Percentiles rank a stretch among this genome's conserved stretches.
These are phyloP conservation scores for Dorcoceras hygrometricum DNA, from an alignment of 257 asterid species.

Conservation along the genomic window DNA sequence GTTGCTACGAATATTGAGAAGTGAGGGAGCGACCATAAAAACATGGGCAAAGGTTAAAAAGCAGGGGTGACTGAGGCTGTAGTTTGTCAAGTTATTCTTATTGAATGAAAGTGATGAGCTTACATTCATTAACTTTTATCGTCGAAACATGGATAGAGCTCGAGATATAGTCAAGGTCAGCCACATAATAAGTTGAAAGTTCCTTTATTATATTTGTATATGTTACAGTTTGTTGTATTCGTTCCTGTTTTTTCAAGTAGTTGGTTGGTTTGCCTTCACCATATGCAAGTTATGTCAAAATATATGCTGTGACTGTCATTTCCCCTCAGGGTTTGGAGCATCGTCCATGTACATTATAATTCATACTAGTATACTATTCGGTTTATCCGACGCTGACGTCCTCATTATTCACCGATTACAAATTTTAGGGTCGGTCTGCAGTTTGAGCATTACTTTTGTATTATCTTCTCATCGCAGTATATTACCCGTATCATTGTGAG, in stretches of 20 bases:
- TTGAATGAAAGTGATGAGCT: conserved; percentile 76
- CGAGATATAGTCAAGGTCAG: conserved; percentile 80
- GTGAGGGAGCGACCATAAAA: conserved; percentile 57
- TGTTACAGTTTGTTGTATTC: not conserved
- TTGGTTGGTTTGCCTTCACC: not conserved
- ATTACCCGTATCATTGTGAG: not conserved
- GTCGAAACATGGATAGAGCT: conserved; percentile 76
- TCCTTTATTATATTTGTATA: not conserved
- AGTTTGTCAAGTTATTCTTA: conserved; percentile 52
- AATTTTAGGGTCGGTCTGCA: not conserved
- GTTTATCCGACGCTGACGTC: too few species aligned
- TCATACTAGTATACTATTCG: conserved; percentile 20
- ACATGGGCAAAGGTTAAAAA: conserved; percentile 91
- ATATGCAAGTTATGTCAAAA: not conserved
- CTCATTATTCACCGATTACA: conserved; percentile 5
- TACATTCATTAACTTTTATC: conserved; percentile 79
- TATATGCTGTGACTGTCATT: not conserved
- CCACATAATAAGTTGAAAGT: conserved; percentile 21
- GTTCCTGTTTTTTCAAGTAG: not conserved
- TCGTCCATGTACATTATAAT: conserved; percentile 9
- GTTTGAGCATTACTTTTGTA: not conserved
- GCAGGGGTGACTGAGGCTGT: conserved; percentile 83
- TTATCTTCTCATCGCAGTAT: conserved; percentile 6
- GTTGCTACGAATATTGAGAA: conserved; percentile 66
- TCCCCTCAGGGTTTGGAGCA: conserved; percentile 6